These are phyloP conservation scores for Aspergillus wentii DNA, from an alignment of 495 filamentous ascomycete species.

Conservation along the genomic window DNA sequence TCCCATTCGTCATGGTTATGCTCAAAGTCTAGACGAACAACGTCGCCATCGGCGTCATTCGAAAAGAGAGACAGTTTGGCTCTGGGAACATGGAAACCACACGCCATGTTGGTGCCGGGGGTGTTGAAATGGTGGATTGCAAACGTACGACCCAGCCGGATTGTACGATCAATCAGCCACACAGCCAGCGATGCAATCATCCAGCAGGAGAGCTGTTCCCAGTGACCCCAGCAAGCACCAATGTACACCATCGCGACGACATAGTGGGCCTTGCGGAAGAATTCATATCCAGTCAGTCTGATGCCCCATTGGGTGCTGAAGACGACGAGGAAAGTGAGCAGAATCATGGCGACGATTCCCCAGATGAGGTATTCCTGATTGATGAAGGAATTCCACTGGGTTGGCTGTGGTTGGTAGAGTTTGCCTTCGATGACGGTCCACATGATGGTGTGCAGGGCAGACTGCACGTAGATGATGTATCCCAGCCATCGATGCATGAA, in stretches of 20 bases:
- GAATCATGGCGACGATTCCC: constrained; percentile 58
- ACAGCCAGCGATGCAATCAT: constrained; percentile 56
- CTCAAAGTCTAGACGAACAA: constrained; percentile 52
- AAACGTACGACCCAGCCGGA: constrained; percentile 44
- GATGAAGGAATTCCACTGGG: constrained; percentile 44
- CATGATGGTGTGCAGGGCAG: constrained; percentile 57
- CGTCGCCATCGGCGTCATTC: constrained; percentile 45
- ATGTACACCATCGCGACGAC: constrained; percentile 60
- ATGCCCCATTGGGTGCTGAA: constrained; percentile 51
- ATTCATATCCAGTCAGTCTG: constrained; percentile 59
- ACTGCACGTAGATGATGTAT: constrained; percentile 57
- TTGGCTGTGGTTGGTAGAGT: constrained; percentile 62
- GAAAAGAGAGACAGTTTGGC: constrained; percentile 42
- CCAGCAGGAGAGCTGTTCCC: constrained; percentile 56
- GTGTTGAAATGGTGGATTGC: constrained; percentile 44
- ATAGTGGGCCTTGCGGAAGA: constrained; percentile 62
- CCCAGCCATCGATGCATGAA: constrained; percentile 66
- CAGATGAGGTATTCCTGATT: constrained; percentile 56
- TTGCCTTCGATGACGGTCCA: constrained; percentile 58
- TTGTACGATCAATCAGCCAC: constrained; percentile 49
- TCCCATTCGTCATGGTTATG: constrained; percentile 53
- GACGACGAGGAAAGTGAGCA: constrained; percentile 51
- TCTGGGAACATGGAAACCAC: constrained; percentile 39
- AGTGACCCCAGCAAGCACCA: constrained; percentile 65
- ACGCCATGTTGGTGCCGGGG: constrained; percentile 25